These are phyloP conservation scores for Pleomassaria siparia DNA, from an alignment of 2,329 filamentous ascomycete genomes.

Conservation along the genomic window DNA sequence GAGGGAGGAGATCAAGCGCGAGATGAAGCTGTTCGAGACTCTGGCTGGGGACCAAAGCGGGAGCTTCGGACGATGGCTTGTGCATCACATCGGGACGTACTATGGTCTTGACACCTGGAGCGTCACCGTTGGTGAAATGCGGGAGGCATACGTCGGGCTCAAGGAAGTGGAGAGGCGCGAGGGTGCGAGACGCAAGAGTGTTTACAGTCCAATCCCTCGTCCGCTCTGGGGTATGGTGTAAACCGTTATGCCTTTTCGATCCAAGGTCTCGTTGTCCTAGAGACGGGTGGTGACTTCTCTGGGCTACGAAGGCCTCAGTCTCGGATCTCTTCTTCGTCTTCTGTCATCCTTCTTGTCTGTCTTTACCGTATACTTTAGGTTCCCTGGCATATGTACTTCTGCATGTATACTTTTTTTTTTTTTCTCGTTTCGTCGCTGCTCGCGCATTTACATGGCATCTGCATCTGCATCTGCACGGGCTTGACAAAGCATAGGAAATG, in stretches of 20 bases:
- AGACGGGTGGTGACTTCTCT: background rate
- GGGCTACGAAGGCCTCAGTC: background rate
- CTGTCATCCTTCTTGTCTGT: background rate
- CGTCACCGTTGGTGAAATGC: slow-evolving; percentile 67
- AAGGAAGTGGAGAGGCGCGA: slow-evolving; percentile 49
- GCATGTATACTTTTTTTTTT: too few species aligned
- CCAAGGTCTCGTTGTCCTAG: background rate
- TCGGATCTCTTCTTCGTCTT: background rate
- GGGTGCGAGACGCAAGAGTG: slow-evolving; percentile 10
- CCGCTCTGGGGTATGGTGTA: slow-evolving; percentile 41
- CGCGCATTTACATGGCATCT: slow-evolving; percentile 7
- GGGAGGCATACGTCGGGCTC: slow-evolving; percentile 82
- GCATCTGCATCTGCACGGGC: slow-evolving; percentile 8
- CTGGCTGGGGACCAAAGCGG: slow-evolving; percentile 73
- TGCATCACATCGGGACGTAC: slow-evolving; percentile 88
- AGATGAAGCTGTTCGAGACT: slow-evolving; percentile 79
- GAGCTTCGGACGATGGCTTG: slow-evolving; percentile 88
- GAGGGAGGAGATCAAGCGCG: slow-evolving; percentile 57
- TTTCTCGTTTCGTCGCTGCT: background rate
- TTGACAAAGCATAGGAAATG: slow-evolving; percentile 2
- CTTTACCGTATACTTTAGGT: too few species aligned
- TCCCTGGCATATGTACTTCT: slow-evolving; percentile 1
- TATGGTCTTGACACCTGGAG: slow-evolving; percentile 87
- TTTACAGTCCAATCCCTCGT: slow-evolving; percentile 32
- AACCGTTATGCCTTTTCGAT: background rate